These are phyloP conservation scores for Aspergillus glaucus DNA, from an alignment of 2,329 filamentous ascomycete genomes.

Conservation along the genomic window DNA sequence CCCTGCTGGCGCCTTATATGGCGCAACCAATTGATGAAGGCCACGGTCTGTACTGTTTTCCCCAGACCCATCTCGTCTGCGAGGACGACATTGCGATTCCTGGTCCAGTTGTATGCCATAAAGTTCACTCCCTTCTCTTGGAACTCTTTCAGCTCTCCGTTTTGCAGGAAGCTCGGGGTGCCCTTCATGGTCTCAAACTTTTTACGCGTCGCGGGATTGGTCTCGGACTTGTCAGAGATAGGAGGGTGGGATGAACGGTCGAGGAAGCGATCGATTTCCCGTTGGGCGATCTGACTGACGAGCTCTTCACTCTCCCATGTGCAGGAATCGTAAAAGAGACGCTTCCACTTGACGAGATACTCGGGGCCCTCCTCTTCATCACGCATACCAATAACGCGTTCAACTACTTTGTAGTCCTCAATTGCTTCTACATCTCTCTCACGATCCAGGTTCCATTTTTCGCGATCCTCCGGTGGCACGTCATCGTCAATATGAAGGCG, in stretches of 20 bases:
- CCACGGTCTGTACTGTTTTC: constrained; percentile 95
- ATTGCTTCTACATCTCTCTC: constrained; percentile 85
- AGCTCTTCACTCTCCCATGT: constrained; percentile 83
- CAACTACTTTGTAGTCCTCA: constrained; percentile 84
- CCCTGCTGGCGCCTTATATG: constrained; percentile 86
- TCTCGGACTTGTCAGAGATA: constrained; percentile 70
- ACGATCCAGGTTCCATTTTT: constrained; percentile 92
- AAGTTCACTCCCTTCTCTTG: constrained; percentile 94
- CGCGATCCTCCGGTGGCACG: constrained; percentile 74
- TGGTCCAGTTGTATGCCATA: constrained; percentile 90
- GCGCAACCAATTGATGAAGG: constrained; percentile 94
- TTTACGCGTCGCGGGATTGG: constrained; percentile 67
- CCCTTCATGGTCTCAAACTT: constrained; percentile 65
- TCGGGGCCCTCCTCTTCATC: constrained; percentile 74
- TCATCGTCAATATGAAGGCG: constrained; percentile 68
- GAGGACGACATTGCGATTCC: constrained; percentile 89
- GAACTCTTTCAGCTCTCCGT: constrained; percentile 82
- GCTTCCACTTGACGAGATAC: constrained; percentile 97
- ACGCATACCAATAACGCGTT: constrained; percentile 80
- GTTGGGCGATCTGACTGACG: constrained; percentile 72
- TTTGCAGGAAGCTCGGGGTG: constrained; percentile 78
- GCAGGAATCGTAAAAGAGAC: constrained; percentile 83
- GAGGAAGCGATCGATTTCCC: constrained; percentile 84
- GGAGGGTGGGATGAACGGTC: constrained; percentile 77
- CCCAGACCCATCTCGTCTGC: constrained; percentile 98